Conservation (phyloP, 164 flowering plant species). For the Chimonanthus praecox region DNA sequence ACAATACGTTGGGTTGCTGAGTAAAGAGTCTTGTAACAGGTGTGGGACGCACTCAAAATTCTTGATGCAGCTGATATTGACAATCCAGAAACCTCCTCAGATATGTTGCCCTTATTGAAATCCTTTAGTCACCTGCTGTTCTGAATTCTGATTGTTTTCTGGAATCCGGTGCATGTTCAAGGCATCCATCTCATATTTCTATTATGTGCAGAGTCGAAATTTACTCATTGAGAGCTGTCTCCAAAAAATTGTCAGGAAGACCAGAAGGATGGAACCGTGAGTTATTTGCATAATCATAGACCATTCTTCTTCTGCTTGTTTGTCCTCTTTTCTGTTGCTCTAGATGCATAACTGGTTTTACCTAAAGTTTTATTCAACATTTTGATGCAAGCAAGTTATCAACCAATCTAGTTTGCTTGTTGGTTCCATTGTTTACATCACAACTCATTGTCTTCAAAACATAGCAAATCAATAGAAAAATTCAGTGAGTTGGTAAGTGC, state of each 20-base stretch:
- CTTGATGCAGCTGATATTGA: constrained; percentile 56
- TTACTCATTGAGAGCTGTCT: constrained; percentile 39
- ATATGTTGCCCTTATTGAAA: constrained; percentile 19
- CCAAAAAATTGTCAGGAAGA: constrained; percentile 48
- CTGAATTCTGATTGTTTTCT: neutral
- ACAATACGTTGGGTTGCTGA: constrained; percentile 1
- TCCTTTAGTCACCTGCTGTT: neutral
- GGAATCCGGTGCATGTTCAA: neutral
- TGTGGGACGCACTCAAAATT: constrained; percentile 56
- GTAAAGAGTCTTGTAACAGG: constrained; percentile 21
- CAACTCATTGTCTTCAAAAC: too few species aligned
- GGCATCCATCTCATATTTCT: neutral
- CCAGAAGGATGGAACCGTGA: constrained; percentile 63
- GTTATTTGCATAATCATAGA: constrained; percentile 12
- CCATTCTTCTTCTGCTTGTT: neutral
- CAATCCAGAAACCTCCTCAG: constrained; percentile 40
- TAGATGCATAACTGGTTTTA: neutral
- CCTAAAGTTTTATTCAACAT: neutral
- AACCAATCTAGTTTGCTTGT: neutral
- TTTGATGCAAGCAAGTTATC: neutral
- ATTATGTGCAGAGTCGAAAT: constrained; percentile 41
- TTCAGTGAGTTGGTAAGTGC: too few species aligned
- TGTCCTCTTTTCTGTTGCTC: neutral
- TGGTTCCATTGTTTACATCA: neutral
- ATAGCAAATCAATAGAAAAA: too few species aligned